Evolutionary conservation across 2,329 filamentous ascomycete species (phyloP).

Genomic region (Aspergillus glaucus): DNA sequence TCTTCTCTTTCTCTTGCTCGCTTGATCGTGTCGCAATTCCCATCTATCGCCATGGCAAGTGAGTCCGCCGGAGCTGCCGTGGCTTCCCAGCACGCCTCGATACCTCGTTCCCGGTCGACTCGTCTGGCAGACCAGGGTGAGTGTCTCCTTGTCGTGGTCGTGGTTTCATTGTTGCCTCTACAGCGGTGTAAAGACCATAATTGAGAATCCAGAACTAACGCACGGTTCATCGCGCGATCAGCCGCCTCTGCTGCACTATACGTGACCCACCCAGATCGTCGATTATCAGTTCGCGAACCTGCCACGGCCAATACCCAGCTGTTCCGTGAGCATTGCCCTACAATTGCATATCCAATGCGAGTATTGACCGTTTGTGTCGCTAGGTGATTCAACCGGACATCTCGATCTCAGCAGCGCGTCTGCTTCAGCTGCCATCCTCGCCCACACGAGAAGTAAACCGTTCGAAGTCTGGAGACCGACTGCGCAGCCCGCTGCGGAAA

Average conservation of each 20-base stretch:
- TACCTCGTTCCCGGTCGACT: constrained; percentile 17
- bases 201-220: not conserved
- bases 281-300: constrained; percentile 20
- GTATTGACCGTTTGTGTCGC: constrained; percentile 1
- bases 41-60: constrained; percentile 23
- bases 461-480: constrained; percentile 62
- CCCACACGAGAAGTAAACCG: constrained; percentile 61
- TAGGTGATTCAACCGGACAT: constrained; percentile 34
- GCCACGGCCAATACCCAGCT: constrained; percentile 12
- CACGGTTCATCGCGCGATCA: constrained; percentile 10
- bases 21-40: constrained; percentile 2
- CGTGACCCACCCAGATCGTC: constrained; percentile 41
- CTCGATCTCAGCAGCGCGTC: constrained; percentile 53
- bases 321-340: constrained; percentile 15
- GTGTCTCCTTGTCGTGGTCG: constrained; percentile 3
- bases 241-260: constrained; percentile 59
- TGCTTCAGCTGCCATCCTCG: constrained; percentile 63
- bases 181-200: not conserved
- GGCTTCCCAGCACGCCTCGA: constrained; percentile 1
- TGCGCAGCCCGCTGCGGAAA: constrained; percentile 53
- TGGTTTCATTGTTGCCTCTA: not conserved
- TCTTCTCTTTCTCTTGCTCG: not conserved
- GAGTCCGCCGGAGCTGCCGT: constrained; percentile 14
- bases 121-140: constrained; percentile 31
- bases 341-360: not conserved